phyloP scores from a whole-genome alignment of 2,329 filamentous ascomycete species.

The Penicillium sp. region DNA sequence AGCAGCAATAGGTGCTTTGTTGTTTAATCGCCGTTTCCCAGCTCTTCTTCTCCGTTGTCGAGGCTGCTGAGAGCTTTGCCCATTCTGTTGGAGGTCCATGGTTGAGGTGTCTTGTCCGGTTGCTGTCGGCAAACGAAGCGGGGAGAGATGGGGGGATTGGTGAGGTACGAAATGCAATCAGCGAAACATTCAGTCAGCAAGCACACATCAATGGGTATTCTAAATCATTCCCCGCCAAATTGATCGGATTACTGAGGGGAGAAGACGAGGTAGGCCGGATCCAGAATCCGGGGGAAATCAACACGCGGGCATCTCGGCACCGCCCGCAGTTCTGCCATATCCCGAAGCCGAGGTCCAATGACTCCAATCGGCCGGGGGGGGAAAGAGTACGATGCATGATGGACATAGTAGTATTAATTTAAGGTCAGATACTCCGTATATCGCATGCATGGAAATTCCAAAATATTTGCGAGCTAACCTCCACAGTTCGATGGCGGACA shows the following conservation, averaged over 20 bases:
- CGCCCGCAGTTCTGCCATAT: conserved; percentile 33
- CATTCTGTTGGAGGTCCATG: conserved; percentile 45
- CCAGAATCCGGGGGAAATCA: conserved; percentile 34
- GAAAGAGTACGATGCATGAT: not conserved
- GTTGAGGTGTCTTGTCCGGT: conserved; percentile 16
- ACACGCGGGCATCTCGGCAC: conserved; percentile 28
- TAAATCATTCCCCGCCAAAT: conserved; percentile 1
- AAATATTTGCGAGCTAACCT: not conserved
- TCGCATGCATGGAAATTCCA: not conserved
- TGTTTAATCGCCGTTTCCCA: conserved; percentile 41
- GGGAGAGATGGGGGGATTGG: not conserved
- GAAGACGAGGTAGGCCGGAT: conserved; percentile 16
- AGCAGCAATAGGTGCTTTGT: conserved; percentile 74
- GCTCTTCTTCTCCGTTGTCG: conserved; percentile 51
- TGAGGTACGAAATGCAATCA: conserved; percentile 21
- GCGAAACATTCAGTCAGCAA: not conserved
- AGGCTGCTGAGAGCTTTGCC: conserved; percentile 43
- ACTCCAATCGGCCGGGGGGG: conserved; percentile 22
- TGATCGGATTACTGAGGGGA: conserved; percentile 9
- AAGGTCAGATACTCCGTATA: not conserved
- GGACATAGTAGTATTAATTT: not conserved
- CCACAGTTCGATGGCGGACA: too few species aligned
- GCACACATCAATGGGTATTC: conserved; percentile 6
- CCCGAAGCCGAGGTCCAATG: conserved; percentile 39
- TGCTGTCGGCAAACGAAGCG: conserved; percentile 22